phyloP scores from a whole-genome alignment of 352 stramenopile genomes.

The Peronospora destructor region DNA sequence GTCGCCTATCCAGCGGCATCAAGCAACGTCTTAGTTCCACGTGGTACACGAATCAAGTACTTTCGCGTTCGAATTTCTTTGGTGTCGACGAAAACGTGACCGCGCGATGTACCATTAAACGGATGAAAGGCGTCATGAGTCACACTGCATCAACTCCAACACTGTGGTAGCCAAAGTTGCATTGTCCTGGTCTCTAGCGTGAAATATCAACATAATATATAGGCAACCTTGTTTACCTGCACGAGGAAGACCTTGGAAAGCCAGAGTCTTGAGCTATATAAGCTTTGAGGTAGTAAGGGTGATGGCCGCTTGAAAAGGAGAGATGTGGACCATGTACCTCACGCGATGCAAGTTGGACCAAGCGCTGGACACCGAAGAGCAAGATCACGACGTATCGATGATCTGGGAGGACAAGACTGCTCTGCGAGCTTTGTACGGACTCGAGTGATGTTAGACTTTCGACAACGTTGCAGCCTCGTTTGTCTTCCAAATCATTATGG shows the following conservation, averaged over 20 bases:
- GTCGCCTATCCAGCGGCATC: constrained; percentile 8
- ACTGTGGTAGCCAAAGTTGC: neutral
- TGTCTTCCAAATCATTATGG: neutral
- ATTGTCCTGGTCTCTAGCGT: neutral
- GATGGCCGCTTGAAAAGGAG: constrained; percentile 12
- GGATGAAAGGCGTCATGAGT: neutral
- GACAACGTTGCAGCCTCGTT: constrained; percentile 17
- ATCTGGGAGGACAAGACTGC: constrained; percentile 58
- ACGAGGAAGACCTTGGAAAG: neutral
- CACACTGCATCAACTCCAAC: neutral
- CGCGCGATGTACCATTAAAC: constrained; percentile 7
- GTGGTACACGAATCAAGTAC: constrained; percentile 8
- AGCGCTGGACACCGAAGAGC: neutral
- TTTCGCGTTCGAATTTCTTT: constrained; percentile 20
- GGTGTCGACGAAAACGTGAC: constrained; percentile 22
- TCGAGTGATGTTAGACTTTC: constrained; percentile 6
- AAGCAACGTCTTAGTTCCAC: constrained; percentile 16
- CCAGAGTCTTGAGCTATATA: neutral
- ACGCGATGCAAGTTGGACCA: constrained; percentile 38
- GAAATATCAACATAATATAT: constrained; percentile 13
- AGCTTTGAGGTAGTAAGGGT: constrained; percentile 3
- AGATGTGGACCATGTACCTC: constrained; percentile 29
- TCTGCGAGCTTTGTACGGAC: constrained; percentile 22
- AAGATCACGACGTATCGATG: constrained; percentile 20
- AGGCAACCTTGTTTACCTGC: neutral